These are phyloP conservation scores for Protostelium mycophagum DNA, from an alignment of 78 protist species.

Conservation along the genomic window DNA sequence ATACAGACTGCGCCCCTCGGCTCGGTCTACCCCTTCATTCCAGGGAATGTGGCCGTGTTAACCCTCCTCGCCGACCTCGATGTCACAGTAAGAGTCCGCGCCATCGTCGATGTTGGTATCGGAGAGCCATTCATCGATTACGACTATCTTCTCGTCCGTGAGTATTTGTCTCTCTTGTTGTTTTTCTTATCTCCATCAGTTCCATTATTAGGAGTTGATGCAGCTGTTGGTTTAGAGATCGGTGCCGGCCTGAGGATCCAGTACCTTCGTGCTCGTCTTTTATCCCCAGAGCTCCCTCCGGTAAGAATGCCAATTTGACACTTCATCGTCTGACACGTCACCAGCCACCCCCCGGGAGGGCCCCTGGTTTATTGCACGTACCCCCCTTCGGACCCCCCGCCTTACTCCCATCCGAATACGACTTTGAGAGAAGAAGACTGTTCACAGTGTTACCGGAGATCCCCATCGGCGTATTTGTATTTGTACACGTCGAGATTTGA, in stretches of 20 bases:
- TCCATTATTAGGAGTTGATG: background rate
- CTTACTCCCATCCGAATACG: background rate
- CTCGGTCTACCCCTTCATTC: background rate
- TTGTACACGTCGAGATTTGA: background rate
- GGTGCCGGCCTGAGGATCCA: background rate
- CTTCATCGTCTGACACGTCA: background rate
- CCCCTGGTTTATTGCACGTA: background rate
- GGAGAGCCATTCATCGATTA: background rate
- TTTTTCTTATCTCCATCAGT: background rate
- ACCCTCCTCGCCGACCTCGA: background rate
- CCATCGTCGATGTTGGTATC: slow-evolving; percentile 1
- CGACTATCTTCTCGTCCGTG: background rate
- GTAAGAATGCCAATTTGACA: too few species aligned
- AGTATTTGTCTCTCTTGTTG: background rate
- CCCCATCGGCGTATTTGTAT: background rate
- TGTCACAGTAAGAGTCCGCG: background rate
- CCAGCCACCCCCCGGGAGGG: background rate
- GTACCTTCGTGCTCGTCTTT: background rate
- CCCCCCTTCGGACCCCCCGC: background rate
- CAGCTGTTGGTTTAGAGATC: background rate
- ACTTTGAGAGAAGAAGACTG: background rate
- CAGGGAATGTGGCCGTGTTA: background rate
- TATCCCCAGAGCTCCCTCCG: background rate
- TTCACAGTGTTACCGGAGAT: background rate
- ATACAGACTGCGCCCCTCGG: background rate